Base-by-base conservation (phyloP, 2,329 filamentous ascomycete genomes). In the Diaporthe longicolla region DNA sequence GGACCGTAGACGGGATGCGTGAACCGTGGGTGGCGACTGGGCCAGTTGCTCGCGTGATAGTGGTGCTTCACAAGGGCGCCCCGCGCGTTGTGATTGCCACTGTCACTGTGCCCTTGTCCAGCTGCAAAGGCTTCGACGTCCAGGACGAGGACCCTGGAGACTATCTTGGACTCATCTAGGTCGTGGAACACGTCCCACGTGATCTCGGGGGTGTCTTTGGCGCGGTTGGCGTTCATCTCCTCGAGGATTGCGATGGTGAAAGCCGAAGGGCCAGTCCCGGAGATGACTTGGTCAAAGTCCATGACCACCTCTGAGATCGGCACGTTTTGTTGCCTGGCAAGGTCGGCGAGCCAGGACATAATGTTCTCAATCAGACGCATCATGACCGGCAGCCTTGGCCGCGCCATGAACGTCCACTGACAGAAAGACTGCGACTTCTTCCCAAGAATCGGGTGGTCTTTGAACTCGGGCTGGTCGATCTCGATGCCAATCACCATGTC, bases 1-100 rank as follows among this genome's bases (percentile, higher is more conserved):
- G 93, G 90, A 8, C 91, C 92, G 78, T 91, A 93, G 70, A 91
- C 89, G 1, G 92, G 91, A 79, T 94, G 92, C 61, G 85, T 91
- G 82, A 88, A 93, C 40, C 92, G 86, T 1, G 90, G 91, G 79
- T 94, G 92, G 3, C 85, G 85, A 70, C 87, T 89, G 3, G 92
- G 93, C 93, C 93, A 94, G 74, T 90, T 89, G 1, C 92, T 94
- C 0, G 93, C 93, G 80, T 94, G 93, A 78, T 93, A 94, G 81
- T 94, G 92, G 79, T 94, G 93, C 81, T 91, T 93, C 32, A 94
- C 92, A 1, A 94, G 84, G 1, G 93, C 92, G 26, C 87, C 87
- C 68, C 91, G 86, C 1, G 91, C 87, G 69, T 92, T 88, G 81
- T 94, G 92, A 78, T 92, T 93, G 19, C 92, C 92, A 0, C 91